Conservation (phyloP, 2,329 filamentous ascomycete genomes). For the Trichocomaceae sp. region DNA sequence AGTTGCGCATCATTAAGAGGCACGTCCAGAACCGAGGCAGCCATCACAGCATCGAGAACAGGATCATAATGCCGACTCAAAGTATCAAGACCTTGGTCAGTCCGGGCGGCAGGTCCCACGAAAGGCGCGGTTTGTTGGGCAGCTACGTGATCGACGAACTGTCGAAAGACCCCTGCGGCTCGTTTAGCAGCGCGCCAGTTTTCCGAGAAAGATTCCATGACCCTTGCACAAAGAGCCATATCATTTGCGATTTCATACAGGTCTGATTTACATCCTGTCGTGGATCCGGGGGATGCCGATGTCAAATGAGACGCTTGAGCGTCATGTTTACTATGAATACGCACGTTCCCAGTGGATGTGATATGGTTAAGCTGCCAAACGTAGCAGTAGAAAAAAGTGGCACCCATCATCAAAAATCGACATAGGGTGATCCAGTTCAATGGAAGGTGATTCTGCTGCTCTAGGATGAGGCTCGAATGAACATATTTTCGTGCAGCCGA, state of each 20-base stretch:
- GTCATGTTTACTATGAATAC: too few species aligned
- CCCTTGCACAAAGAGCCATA: not conserved
- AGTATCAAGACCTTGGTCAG: not conserved
- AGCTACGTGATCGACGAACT: not conserved
- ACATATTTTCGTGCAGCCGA: conserved; percentile 34
- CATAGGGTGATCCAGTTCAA: conserved; percentile 40
- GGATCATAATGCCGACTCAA: conserved; percentile 2
- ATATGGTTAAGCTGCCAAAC: not conserved
- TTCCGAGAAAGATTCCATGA: conserved; percentile 3
- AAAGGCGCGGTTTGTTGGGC: not conserved
- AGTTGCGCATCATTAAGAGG: not conserved
- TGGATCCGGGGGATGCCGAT: not conserved
- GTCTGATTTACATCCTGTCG: not conserved
- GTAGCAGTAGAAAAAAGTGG: conserved; percentile 13
- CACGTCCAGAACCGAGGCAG: not conserved
- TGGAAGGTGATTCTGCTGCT: conserved; percentile 40
- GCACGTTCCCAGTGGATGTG: not conserved
- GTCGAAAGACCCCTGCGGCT: not conserved
- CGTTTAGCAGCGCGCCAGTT: conserved; percentile 4
- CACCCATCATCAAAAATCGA: conserved; percentile 19
- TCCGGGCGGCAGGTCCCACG: not conserved
- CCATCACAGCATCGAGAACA: conserved; percentile 2
- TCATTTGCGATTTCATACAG: conserved; percentile 2
- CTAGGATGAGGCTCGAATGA: conserved; percentile 37
- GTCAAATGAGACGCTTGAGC: not conserved